These are phyloP conservation scores for Acephala macrosclerotiorum DNA, from an alignment of 2,329 filamentous ascomycete genomes.

Conservation along the genomic window DNA sequence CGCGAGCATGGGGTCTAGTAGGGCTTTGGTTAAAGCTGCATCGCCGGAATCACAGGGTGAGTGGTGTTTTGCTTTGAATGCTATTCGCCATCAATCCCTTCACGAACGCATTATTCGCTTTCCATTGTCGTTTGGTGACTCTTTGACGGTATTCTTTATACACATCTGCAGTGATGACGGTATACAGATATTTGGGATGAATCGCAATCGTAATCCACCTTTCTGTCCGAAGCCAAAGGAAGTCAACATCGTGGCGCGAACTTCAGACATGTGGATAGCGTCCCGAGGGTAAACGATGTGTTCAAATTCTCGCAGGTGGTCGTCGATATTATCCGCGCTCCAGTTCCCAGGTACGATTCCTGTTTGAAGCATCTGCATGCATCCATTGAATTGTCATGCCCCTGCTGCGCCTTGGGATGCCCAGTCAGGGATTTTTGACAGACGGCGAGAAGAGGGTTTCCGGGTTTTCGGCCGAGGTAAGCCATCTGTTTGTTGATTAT, in stretches of 20 bases:
- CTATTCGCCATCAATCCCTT: conserved; percentile 1
- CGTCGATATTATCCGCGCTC: conserved; percentile 95
- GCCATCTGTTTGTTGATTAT: conserved; percentile 93
- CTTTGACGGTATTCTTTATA: conserved; percentile 71
- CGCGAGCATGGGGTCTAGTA: background rate
- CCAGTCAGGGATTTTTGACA: conserved; percentile 99
- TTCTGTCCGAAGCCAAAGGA: conserved; percentile 99
- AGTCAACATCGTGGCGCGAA: conserved; percentile 94
- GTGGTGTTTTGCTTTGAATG: conserved; percentile 7
- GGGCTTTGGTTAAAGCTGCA: background rate
- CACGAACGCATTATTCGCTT: background rate
- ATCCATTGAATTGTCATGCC: conserved; percentile 99
- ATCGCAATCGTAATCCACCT: conserved; percentile 95
- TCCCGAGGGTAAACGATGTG: conserved; percentile 95
- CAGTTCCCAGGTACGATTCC: conserved; percentile 94
- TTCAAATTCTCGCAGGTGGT: conserved; percentile 93
- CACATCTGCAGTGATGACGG: conserved; percentile 81
- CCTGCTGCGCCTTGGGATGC: conserved; percentile 95
- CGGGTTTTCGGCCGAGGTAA: conserved; percentile 91
- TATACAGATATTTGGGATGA: conserved; percentile 92
- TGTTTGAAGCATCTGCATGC: conserved; percentile 88
- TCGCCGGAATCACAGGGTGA: conserved; percentile 3
- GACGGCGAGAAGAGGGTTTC: conserved; percentile 90
- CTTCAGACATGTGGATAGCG: conserved; percentile 88
- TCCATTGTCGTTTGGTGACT: background rate